Conservation (phyloP, 768 basidiomycete genomes). For the Lactarius vividus region DNA sequence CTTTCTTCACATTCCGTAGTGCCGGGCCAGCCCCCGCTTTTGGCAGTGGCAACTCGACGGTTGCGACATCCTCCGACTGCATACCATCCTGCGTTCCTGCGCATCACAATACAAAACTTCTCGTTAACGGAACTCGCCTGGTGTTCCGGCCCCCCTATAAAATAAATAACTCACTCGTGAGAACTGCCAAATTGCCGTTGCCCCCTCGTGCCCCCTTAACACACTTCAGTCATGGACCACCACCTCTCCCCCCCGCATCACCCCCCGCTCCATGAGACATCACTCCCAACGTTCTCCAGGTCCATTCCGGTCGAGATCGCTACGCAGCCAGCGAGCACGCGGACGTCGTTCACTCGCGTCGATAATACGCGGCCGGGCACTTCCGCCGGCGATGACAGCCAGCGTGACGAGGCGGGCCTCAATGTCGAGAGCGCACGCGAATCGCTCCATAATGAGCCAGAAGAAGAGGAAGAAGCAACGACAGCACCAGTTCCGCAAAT, state of each 20-base stretch:
- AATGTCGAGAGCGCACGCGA: slow-evolving; percentile 5
- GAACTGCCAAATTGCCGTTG: slow-evolving; percentile 4
- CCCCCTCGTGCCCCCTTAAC: not conserved
- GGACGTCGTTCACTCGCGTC: slow-evolving; percentile 55
- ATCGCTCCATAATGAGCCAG: slow-evolving; percentile 2
- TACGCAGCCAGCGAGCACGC: slow-evolving; percentile 43
- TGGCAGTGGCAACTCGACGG: not conserved
- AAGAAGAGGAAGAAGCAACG: slow-evolving; percentile 8
- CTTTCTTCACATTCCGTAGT: not conserved
- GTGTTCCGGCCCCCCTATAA: not conserved
- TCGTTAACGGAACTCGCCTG: slow-evolving; percentile 3
- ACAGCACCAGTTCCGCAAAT: slow-evolving; percentile 47
- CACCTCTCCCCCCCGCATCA: not conserved
- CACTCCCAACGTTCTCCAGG: slow-evolving; percentile 23
- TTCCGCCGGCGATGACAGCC: slow-evolving; percentile 21
- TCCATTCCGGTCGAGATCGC: slow-evolving; percentile 25
- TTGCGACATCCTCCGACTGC: slow-evolving; percentile 7
- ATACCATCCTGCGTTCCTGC: not conserved
- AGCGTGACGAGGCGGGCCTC: slow-evolving; percentile 13
- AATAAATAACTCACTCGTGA: slow-evolving; percentile 7
- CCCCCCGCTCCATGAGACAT: slow-evolving; percentile 13
- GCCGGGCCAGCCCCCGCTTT: not conserved
- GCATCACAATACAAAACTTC: slow-evolving; percentile 6
- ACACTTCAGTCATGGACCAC: slow-evolving; percentile 9
- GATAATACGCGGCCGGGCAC: slow-evolving; percentile 34